A percentile compares a stretch with the other conserved stretches of the same genome.
Evolutionary conservation across 352 stramenopile species (phyloP).

Genomic region (Phytopythium sindhum): DNA sequence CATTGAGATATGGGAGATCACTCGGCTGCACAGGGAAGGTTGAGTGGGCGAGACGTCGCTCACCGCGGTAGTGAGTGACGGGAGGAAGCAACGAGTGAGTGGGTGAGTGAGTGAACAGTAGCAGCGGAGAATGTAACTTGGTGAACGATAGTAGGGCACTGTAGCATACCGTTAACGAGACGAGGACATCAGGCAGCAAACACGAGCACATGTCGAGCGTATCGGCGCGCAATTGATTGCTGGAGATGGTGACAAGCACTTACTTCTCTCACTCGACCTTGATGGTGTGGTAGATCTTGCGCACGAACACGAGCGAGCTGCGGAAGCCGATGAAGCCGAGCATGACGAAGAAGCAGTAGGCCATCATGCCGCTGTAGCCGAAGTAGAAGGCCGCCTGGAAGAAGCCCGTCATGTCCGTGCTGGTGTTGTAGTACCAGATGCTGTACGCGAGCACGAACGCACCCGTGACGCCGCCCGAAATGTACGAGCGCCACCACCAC

Average conservation of each 20-base stretch:
- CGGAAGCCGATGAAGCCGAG: slow-evolving; percentile 96
- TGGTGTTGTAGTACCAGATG: slow-evolving; percentile 94
- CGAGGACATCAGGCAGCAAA: neutral
- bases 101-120: neutral
- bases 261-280: slow-evolving; percentile 90
- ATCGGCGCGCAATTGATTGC: neutral
- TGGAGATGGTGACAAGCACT: neutral
- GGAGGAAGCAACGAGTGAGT: neutral
- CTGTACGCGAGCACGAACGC: slow-evolving; percentile 96
- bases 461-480: slow-evolving; percentile 93
- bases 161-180: slow-evolving; percentile 5
- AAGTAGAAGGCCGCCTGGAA: slow-evolving; percentile 98
- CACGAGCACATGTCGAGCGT: neutral
- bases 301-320: slow-evolving; percentile 94
- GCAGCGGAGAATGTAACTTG: neutral
- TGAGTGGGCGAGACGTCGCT: neutral
- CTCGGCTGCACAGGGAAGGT: neutral
- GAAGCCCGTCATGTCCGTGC: slow-evolving; percentile 94
- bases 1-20: slow-evolving; percentile 88
- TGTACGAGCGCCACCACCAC: slow-evolving; percentile 97
- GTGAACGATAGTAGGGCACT: slow-evolving; percentile 10
- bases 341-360: slow-evolving; percentile 97
- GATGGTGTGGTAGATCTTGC: slow-evolving; percentile 96
- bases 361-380: slow-evolving; percentile 96
- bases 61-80: neutral